Evolutionary conservation across 768 basidiomycete genomes (phyloP).

Genomic region (Lentinula sp.): DNA sequence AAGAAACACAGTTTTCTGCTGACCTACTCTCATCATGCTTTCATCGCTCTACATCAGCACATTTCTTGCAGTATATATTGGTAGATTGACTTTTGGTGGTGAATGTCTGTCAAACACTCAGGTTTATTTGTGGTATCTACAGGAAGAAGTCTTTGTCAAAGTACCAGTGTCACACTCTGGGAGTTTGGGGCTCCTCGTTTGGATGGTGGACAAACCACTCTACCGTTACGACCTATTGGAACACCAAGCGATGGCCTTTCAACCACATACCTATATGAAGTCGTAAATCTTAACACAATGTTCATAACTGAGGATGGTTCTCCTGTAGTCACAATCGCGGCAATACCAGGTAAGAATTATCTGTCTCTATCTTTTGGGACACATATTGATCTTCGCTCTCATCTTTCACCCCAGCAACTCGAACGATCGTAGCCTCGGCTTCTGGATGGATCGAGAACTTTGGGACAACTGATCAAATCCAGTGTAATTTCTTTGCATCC

Average conservation of each 20-base stretch:
- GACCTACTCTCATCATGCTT: too few relatives aligned
- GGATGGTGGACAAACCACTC: background rate
- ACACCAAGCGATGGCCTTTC: background rate
- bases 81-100: too few relatives aligned
- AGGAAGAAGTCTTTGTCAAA: background rate
- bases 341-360: background rate
- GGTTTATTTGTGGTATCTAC: background rate
- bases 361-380: too few relatives aligned
- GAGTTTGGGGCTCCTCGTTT: background rate
- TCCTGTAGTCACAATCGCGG: background rate
- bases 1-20: too few relatives aligned
- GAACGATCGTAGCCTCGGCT: background rate
- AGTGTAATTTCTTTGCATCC: background rate
- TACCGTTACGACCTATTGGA: background rate
- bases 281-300: background rate
- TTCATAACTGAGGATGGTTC: background rate
- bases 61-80: too few relatives aligned
- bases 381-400: background rate
- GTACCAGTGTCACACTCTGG: background rate
- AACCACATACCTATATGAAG: conserved; percentile 1
- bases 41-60: too few relatives aligned
- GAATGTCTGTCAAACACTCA: too few relatives aligned
- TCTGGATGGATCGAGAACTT: background rate
- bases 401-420: background rate
- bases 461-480: background rate